A percentile compares a stretch with the other conserved stretches of the same genome.
These are phyloP conservation scores for Eucalyptus marginata DNA, from an alignment of 345 rosid genomes.

Conservation along the genomic window DNA sequence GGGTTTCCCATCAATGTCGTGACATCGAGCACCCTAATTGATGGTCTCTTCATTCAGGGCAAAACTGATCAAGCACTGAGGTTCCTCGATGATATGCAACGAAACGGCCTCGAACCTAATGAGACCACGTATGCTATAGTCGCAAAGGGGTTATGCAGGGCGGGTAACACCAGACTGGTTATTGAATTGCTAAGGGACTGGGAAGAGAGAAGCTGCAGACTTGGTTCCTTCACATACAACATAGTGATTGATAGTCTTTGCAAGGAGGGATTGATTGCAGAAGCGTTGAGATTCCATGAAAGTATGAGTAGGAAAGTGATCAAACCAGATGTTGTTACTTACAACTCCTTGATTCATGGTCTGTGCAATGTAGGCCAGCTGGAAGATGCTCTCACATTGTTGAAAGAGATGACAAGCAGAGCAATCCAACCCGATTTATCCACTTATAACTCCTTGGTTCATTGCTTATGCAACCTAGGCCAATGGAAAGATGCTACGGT, in stretches of 20 bases:
- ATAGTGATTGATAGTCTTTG: not conserved
- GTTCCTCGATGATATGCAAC: not conserved
- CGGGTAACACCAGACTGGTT: not conserved
- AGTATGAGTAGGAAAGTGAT: not conserved
- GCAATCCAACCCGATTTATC: not conserved
- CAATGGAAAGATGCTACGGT: not conserved
- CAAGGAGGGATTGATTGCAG: not conserved
- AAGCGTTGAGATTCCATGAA: not conserved
- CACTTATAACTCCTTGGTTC: not conserved
- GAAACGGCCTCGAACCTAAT: rapidly evolving
- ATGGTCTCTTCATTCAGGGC: not conserved
- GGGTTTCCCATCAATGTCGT: not conserved
- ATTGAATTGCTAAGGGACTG: not conserved
- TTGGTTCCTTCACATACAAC: not conserved
- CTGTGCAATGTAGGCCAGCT: not conserved
- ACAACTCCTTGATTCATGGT: not conserved
- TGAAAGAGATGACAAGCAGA: not conserved
- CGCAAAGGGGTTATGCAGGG: not conserved
- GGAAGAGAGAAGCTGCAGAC: not conserved
- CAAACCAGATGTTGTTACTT: not conserved
- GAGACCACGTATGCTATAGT: not conserved
- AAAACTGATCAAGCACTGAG: not conserved
- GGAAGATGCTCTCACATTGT: not conserved
- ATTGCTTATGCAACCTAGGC: not conserved
- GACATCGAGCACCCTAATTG: not conserved